Evolutionary conservation across 495 filamentous ascomycete genomes (phyloP), one percentile per base, ranked within the genome.

Genomic region (Hamigera avellanea): DNA sequence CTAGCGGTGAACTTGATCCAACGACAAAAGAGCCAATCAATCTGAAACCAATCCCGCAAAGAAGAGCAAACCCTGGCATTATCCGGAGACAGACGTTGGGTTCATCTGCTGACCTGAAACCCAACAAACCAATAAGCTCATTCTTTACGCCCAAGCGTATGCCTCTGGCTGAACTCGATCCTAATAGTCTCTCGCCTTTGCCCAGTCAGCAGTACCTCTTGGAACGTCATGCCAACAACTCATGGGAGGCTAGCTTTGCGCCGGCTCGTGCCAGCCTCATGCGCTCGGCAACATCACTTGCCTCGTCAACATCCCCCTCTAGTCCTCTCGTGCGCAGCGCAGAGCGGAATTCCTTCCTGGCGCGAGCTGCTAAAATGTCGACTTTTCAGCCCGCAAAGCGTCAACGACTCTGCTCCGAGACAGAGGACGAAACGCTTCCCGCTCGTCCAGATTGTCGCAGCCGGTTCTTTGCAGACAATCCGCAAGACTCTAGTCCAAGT

Each of bases 1-100:
- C 89, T n/a, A 53, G 43, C 9, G 91, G 91, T 15, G 83, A 95
- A 41, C 57, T 95, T 18, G 79, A 96, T 54, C 91, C 91, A 12
- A 87, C 86, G 41, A 93, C 86, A 12, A 95, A 94, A 55, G 50
- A 78, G 31, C 69, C 67, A 2, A 80, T 94, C 37, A 37, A 44
- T n/a, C 18, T 66, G 32, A 60, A 60, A 37, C 57, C 59, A 10
- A 14, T 44, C 17, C 36, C 33, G 23, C 31, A 50, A 34, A 44
- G 37, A 40, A 58, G 49, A 45, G 33, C 45, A 4, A 43, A 48
- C 23, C 41, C 48, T 35, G 56, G 59, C 32, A 42, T 59, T 6
- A 51, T 40, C 36, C 56, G 65, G 14, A 55, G 61, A 34, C 56
- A 67, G 32, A 68, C 58, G 23, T 42, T 67, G 18, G 57, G 61